Conservation (phyloP, 2,329 filamentous ascomycete species). For the Ceratocystis cacaofunesta region DNA sequence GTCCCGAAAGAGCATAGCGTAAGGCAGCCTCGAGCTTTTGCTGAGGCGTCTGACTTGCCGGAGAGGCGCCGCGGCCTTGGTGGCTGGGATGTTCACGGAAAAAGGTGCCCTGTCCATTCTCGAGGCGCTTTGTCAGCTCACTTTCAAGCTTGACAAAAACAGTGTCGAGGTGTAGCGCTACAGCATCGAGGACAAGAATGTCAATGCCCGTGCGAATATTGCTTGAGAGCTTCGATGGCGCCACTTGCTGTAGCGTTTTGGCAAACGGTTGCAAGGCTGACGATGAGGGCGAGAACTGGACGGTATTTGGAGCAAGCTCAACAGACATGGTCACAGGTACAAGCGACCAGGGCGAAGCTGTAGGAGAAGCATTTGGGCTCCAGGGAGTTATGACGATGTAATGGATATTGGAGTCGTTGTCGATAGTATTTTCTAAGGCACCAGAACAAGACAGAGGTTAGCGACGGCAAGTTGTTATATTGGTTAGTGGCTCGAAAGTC, state of each 20-base stretch:
- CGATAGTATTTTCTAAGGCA: slow-evolving; percentile 22
- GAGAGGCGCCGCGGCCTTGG: not conserved
- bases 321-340: slow-evolving; percentile 56
- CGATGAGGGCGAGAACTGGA: slow-evolving; percentile 62
- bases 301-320: slow-evolving; percentile 56
- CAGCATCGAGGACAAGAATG: slow-evolving; percentile 66
- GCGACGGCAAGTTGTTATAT: not conserved
- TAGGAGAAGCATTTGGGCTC: slow-evolving; percentile 42
- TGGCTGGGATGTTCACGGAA: slow-evolving; percentile 44
- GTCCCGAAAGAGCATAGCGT: slow-evolving; percentile 55
- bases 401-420: slow-evolving; percentile 31
- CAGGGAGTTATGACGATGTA: slow-evolving; percentile 64
- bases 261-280: slow-evolving; percentile 67
- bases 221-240: slow-evolving; percentile 59
- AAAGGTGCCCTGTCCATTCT: slow-evolving; percentile 72
- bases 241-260: slow-evolving; percentile 53
- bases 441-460: slow-evolving; percentile 19
- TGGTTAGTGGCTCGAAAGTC: not conserved
- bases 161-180: slow-evolving; percentile 65
- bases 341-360: slow-evolving; percentile 67
- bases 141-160: slow-evolving; percentile 78
- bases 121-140: slow-evolving; percentile 61
- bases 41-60: slow-evolving; percentile 28
- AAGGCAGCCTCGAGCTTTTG: slow-evolving; percentile 51
- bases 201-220: slow-evolving; percentile 67